Evolutionary conservation across 352 stramenopile species (phyloP), one percentile per base, ranked within the genome.

Genomic region (Phytophthora palmivora): DNA sequence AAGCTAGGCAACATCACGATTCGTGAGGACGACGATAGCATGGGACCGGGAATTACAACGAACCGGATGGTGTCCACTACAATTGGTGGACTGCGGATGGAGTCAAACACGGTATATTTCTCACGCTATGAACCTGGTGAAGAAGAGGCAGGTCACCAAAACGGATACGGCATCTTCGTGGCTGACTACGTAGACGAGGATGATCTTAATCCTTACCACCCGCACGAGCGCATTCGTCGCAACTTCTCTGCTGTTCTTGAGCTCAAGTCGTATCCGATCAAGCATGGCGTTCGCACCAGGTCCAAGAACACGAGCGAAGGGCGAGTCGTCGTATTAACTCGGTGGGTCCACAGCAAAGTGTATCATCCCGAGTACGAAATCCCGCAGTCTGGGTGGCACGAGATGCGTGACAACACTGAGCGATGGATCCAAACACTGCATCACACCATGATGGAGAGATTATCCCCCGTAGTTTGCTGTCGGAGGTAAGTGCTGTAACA

Each of bases 161-260:
- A 63, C 11, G 66, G 61, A 19, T 64, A 70, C 14, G 74, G 60
- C 22, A 73, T 84, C 34, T 64, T 87, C 38, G 70, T 80, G 38
- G 65, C 68, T 18, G 74, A 82, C 53, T 83, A 63, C 21, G 77
- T 87, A 0, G 67, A 87, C 38, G 42, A 74, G 22, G 77, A 87
- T 34, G 63, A 83, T 10, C 62, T 79, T 21, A 70, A 84, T 21
- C 74, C 77, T 26, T 87, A 87, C 44, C 42, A 75, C 30, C 60
- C 77, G 0, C 33, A 67, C 34, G 61, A 78, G 30, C 77, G 77
- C 16, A 63, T 78, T 15, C 71, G 77, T 0, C 74, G 71, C 22
- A 72, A 87, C 46, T 70, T 80, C 28, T 80, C 41, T 11, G 56
- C 69, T 15, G 53, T 67, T 30, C 18, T 77, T 6, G 54, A 74